Evolutionary conservation across 2,329 filamentous ascomycete genomes (phyloP).

Genomic region (Phialophora chinensis): DNA sequence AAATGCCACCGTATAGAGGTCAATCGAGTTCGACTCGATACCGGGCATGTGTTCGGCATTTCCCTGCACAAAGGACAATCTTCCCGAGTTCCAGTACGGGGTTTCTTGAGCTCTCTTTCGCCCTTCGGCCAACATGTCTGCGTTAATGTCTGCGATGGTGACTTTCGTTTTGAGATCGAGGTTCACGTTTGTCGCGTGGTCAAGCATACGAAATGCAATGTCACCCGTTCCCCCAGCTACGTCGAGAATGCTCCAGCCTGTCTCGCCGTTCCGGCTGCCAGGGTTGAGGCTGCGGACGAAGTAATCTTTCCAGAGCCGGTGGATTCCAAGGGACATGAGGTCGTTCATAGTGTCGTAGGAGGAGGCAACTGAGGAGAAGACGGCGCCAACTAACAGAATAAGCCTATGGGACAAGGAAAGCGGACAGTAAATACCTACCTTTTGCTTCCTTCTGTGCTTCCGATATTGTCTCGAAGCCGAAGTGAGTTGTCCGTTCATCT

Average conservation of each 20-base stretch:
- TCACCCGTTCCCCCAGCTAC: conserved; percentile 97
- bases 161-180: conserved; percentile 80
- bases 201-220: conserved; percentile 94
- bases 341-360: conserved; percentile 99
- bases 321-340: conserved; percentile 96
- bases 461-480: conserved; percentile 84
- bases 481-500: conserved; percentile 75
- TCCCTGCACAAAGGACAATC: conserved; percentile 79
- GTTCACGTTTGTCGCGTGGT: conserved; percentile 82
- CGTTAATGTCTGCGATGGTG: conserved; percentile 95
- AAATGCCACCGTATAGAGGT: conserved; percentile 97
- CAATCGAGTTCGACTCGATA: conserved; percentile 74
- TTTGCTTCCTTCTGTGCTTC: conserved; percentile 76
- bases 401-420: neutral
- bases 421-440: conserved; percentile 51
- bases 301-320: conserved; percentile 96
- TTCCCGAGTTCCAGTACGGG: conserved; percentile 61
- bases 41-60: conserved; percentile 78
- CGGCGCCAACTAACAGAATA: conserved; percentile 68
- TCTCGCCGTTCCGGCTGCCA: conserved; percentile 59
- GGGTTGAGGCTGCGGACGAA: conserved; percentile 93
- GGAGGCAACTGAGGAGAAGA: conserved; percentile 93
- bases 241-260: conserved; percentile 80
- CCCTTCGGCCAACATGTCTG: conserved; percentile 90
- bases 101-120: conserved; percentile 73